Percentiles rank a stretch among this genome's conserved stretches.
phyloP scores from a whole-genome alignment of 2,329 filamentous ascomycete species.

The Ophiocordyceps australis region DNA sequence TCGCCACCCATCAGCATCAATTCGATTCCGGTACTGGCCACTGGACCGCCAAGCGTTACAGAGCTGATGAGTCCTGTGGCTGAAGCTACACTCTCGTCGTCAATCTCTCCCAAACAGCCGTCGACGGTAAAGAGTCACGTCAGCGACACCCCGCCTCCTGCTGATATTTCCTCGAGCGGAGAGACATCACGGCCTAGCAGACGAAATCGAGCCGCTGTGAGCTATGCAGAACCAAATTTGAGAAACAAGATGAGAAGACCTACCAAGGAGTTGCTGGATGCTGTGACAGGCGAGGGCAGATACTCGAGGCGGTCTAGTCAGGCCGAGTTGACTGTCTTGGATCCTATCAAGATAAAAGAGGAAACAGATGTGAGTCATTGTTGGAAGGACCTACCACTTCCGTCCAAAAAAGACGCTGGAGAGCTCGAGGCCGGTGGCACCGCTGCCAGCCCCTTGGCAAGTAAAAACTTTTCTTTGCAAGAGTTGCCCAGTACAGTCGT shows the following conservation, averaged over 20 bases:
- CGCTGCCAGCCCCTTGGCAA: slow-evolving; percentile 21
- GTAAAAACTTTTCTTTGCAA: slow-evolving; percentile 14
- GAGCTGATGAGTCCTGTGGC: slow-evolving; percentile 12
- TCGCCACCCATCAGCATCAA: slow-evolving; percentile 7
- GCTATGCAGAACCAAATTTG: slow-evolving; percentile 69
- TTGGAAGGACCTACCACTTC: slow-evolving; percentile 8
- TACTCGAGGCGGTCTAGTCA: slow-evolving; percentile 23
- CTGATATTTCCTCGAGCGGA: slow-evolving; percentile 33
- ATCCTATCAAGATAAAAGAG: slow-evolving; percentile 12
- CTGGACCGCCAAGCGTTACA: slow-evolving; percentile 4
- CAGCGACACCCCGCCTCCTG: slow-evolving; percentile 40
- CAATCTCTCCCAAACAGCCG: slow-evolving; percentile 29
- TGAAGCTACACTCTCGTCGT: slow-evolving; percentile 22
- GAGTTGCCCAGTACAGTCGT: slow-evolving; percentile 14
- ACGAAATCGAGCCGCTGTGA: slow-evolving; percentile 49
- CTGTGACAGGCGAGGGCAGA: slow-evolving; percentile 47
- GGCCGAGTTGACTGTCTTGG: slow-evolving; percentile 9
- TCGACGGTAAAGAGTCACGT: slow-evolving; percentile 13
- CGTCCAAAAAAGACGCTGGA: not conserved
- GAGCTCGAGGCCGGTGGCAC: slow-evolving; percentile 6
- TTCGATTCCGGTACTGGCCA: slow-evolving; percentile 4
- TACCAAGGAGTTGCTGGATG: slow-evolving; percentile 58
- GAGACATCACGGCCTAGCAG: slow-evolving; percentile 47
- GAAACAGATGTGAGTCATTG: slow-evolving; percentile 13
- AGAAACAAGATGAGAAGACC: slow-evolving; percentile 72